phyloP scores from a whole-genome alignment of 164 flowering plant species.

The Aristolochia contorta region DNA sequence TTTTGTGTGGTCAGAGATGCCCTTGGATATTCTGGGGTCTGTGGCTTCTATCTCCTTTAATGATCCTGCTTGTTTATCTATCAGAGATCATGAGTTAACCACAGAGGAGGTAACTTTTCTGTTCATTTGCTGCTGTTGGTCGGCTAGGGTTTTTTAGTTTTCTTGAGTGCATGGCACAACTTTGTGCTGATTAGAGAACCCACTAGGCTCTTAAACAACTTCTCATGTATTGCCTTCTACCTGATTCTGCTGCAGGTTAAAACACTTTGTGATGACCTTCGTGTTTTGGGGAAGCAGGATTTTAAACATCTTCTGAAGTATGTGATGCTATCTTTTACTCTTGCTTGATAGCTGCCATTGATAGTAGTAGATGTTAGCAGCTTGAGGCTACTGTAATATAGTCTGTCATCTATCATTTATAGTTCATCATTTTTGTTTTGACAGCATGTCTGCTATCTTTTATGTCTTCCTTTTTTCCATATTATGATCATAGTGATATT shows the following conservation, averaged over 20 bases:
- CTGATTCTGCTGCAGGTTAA: constrained; percentile 40
- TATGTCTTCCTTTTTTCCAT: no score
- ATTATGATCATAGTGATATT: no score
- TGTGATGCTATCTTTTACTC: constrained; percentile 12
- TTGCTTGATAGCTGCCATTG: no score
- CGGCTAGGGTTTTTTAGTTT: neutral
- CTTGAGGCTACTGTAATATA: neutral
- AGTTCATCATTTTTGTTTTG: neutral
- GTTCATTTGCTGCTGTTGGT: neutral
- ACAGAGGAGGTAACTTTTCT: constrained; percentile 67
- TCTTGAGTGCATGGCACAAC: neutral
- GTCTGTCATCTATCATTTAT: neutral
- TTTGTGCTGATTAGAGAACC: no score
- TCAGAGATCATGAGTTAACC: constrained; percentile 63
- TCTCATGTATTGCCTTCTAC: no score
- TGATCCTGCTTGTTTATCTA: constrained; percentile 50
- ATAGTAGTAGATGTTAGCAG: no score
- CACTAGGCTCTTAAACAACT: no score
- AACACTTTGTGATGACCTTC: constrained; percentile 73
- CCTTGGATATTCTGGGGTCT: constrained; percentile 84
- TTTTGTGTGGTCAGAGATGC: constrained; percentile 68
- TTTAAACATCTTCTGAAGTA: constrained; percentile 90
- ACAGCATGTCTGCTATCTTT: neutral
- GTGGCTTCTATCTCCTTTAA: constrained; percentile 66
- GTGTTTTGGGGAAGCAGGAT: constrained; percentile 87